Percentiles rank a stretch among this genome's conserved stretches.
Conservation (phyloP, 2,329 filamentous ascomycete genomes). For the Colletotrichum nymphaeae region DNA sequence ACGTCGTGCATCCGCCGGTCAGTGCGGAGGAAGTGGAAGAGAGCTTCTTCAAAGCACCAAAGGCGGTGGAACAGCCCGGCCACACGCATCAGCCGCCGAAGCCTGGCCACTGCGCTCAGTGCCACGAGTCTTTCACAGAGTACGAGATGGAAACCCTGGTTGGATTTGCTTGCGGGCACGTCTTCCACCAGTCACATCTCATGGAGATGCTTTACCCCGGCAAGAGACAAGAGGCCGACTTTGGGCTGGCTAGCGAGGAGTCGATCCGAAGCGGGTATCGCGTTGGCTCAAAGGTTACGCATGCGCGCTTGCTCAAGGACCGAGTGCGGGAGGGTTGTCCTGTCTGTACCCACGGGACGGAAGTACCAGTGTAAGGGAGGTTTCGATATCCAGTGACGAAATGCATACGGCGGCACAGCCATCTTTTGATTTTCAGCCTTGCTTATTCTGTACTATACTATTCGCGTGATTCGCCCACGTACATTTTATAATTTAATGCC, state of each 20-base stretch:
- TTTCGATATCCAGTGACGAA: slow-evolving; percentile 3
- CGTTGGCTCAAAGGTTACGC: slow-evolving; percentile 88
- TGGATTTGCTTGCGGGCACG: slow-evolving; percentile 85
- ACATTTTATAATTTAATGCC: too few relatives aligned
- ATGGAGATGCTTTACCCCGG: slow-evolving; percentile 63
- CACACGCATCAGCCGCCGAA: slow-evolving; percentile 48
- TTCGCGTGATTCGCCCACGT: too few relatives aligned
- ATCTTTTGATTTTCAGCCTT: not conserved
- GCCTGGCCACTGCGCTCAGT: slow-evolving; percentile 70
- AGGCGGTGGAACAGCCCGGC: slow-evolving; percentile 43
- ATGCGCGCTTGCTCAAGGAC: slow-evolving; percentile 81
- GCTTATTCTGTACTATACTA: too few relatives aligned
- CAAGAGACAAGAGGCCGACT: slow-evolving; percentile 58
- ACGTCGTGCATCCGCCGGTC: slow-evolving; percentile 42
- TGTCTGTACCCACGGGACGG: slow-evolving; percentile 54
- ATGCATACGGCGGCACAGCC: slow-evolving; percentile 24
- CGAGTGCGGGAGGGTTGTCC: slow-evolving; percentile 75
- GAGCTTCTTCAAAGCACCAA: slow-evolving; percentile 8
- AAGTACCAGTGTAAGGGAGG: slow-evolving; percentile 6
- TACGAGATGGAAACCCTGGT: slow-evolving; percentile 78
- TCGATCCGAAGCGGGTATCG: slow-evolving; percentile 65
- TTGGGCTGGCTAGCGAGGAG: slow-evolving; percentile 55
- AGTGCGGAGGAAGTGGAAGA: slow-evolving; percentile 36
- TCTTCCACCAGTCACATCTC: slow-evolving; percentile 82
- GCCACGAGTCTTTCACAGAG: slow-evolving; percentile 66